Conservation (phyloP, 2,329 filamentous ascomycete genomes). For the Pestalotiopsis sp. region DNA sequence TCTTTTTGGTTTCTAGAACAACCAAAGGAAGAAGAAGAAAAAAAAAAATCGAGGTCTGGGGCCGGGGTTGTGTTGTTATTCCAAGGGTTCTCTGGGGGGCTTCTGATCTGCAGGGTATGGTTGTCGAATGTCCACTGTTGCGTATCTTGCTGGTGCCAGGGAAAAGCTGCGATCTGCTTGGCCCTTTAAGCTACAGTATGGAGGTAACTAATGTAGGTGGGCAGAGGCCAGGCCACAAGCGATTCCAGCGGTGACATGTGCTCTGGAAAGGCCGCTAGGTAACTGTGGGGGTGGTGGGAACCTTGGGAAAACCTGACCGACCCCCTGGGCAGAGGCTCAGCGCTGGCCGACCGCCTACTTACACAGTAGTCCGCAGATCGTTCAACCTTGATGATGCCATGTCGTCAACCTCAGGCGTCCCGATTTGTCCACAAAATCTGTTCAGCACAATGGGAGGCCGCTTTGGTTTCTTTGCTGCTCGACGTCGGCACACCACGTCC, state of each 20-base stretch:
- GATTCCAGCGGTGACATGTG: conserved; percentile 7
- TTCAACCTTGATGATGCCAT: neutral
- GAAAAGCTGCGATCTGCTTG: neutral
- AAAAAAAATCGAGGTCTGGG: neutral
- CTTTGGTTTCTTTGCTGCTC: neutral
- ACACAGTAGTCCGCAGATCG: neutral
- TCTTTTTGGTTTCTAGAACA: neutral
- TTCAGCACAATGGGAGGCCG: neutral
- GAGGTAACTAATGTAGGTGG: neutral
- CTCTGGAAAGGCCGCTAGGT: neutral
- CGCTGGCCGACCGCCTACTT: neutral
- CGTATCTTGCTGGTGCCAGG: neutral
- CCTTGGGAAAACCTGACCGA: neutral
- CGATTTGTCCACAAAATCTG: neutral
- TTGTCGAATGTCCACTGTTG: neutral
- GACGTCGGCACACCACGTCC: neutral
- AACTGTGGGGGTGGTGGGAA: neutral
- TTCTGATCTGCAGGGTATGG: neutral
- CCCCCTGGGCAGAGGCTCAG: neutral
- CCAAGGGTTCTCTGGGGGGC: neutral
- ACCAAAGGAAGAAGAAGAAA: neutral
- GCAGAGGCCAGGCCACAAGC: neutral
- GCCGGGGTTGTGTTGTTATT: neutral
- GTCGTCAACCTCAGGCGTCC: neutral
- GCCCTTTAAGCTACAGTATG: neutral